Evolutionary conservation across 306 rosid genomes (phyloP).

Genomic region (Acmispon strigosus): DNA sequence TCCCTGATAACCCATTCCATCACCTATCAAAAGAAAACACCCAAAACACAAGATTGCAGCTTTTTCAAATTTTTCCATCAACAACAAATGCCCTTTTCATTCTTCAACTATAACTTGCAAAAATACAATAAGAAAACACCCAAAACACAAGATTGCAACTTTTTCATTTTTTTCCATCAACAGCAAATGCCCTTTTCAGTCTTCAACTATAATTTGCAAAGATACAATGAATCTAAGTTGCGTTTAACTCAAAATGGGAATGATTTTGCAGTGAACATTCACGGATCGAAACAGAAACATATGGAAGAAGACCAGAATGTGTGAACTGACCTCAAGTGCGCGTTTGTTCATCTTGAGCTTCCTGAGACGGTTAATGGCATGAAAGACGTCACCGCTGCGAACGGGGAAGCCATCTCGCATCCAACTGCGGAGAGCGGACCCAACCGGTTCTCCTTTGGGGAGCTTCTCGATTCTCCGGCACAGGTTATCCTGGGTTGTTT

Average conservation of each 20-base stretch:
- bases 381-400: conserved; percentile 68
- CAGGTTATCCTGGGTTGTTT: conserved; percentile 38
- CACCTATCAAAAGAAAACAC: conserved; percentile 43
- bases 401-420: conserved; percentile 90
- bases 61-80: background rate
- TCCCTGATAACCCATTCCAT: conserved; percentile 98
- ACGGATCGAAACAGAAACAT: background rate
- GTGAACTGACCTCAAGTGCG: conserved; percentile 62
- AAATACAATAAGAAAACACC: background rate
- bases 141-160: background rate
- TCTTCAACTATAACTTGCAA: background rate
- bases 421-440: conserved; percentile 77
- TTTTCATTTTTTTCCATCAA: background rate
- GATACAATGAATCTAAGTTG: background rate
- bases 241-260: no score
- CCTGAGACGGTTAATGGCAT: conserved; percentile 83
- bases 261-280: background rate
- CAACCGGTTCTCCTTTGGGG: conserved; percentile 44
- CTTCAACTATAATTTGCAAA: background rate
- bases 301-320: background rate
- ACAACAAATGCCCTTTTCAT: background rate
- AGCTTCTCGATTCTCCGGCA: conserved; percentile 76
- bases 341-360: conserved; percentile 72
- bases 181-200: background rate
- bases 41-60: background rate